A percentile compares a stretch with the other conserved stretches of the same genome.
These are phyloP conservation scores for Lachnellula hyalina DNA, from an alignment of 2,329 filamentous ascomycete species.

Conservation along the genomic window DNA sequence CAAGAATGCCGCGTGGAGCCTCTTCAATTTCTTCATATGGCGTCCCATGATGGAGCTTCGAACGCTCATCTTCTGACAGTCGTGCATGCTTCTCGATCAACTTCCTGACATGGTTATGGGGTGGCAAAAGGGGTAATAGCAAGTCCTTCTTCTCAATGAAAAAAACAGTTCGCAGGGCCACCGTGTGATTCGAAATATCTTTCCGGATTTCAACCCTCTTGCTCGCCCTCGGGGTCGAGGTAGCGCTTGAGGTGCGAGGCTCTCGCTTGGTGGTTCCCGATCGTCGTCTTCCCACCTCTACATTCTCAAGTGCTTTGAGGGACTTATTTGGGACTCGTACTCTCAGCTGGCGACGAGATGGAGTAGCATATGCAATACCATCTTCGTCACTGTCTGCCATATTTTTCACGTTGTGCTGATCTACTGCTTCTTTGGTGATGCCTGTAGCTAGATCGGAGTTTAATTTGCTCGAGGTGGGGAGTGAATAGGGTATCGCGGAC, in stretches of 20 bases:
- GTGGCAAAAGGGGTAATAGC: constrained; percentile 30
- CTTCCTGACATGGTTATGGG: constrained; percentile 32
- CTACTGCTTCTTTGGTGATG: background rate
- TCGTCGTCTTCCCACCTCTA: constrained; percentile 1
- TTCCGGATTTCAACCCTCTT: constrained; percentile 25
- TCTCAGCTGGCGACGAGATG: constrained; percentile 13
- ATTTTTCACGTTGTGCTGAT: constrained; percentile 7
- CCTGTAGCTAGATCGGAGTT: background rate
- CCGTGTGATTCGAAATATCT: constrained; percentile 28
- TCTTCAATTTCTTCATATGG: constrained; percentile 27
- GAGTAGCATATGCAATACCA: constrained; percentile 14
- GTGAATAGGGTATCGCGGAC: background rate
- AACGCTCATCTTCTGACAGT: constrained; percentile 19
- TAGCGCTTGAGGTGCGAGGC: background rate
- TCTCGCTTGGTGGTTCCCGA: constrained; percentile 7
- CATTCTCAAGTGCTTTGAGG: constrained; percentile 23
- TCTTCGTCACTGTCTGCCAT: constrained; percentile 7
- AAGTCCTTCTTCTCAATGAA: constrained; percentile 32
- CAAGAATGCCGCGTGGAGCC: constrained; percentile 36
- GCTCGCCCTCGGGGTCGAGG: constrained; percentile 20
- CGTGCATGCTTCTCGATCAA: constrained; percentile 25
- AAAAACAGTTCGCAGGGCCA: constrained; percentile 28
- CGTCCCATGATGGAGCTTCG: constrained; percentile 19
- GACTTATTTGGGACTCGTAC: constrained; percentile 20
- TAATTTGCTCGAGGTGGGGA: background rate